Base-by-base conservation (phyloP, 352 stramenopile species). In the Phytopythium ostracodes region DNA sequence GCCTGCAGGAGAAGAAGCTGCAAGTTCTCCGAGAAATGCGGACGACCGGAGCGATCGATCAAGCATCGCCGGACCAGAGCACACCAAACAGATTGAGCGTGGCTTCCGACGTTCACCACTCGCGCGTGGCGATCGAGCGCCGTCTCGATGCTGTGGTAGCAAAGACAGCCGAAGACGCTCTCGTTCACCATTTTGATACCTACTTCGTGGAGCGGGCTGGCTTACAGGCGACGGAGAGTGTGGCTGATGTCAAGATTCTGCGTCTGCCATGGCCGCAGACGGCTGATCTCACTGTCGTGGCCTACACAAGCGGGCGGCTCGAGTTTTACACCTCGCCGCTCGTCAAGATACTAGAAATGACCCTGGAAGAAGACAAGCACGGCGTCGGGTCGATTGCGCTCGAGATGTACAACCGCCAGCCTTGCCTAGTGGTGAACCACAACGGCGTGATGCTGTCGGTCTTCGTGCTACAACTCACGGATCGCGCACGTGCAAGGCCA, bases 211-310 rank as follows among this genome's bases (percentile, higher is more conserved):
- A 84, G 31, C 58, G 57, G 44, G 63, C 54, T 1, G 31, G 50
- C 10, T 50, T 77, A 20, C 0, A 17, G 17, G 20, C 67, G 17
- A 29, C 53, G 4, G 51, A 60, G 2, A 31, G 56, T 4, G 61
- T 86, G 12, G 73, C 66, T 0, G 76, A 77, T 25, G 60, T 90
- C 42, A 73, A 77, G 42, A 77, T 90, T 59, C 64, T 63, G 51
- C 81, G 78, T 27, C 31, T 85, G 8, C 65, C 59, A 3, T 22
- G 18, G 27, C 20, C 56, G 2, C 67, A 62, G 20, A 52, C 62
- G 12, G 46, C 63, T 12, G 78, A 88, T 14, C 52, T 90, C 8
- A 36, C 82, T 24, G 75, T 70, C 5, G 24, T 88, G 0, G 78
- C 68, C 0, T 66, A 68, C 22, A 50, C 10, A 1, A 60, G 38